These are phyloP conservation scores for Lasiodiplodia sp. DNA, from an alignment of 2,329 filamentous ascomycete genomes.

Conservation along the genomic window DNA sequence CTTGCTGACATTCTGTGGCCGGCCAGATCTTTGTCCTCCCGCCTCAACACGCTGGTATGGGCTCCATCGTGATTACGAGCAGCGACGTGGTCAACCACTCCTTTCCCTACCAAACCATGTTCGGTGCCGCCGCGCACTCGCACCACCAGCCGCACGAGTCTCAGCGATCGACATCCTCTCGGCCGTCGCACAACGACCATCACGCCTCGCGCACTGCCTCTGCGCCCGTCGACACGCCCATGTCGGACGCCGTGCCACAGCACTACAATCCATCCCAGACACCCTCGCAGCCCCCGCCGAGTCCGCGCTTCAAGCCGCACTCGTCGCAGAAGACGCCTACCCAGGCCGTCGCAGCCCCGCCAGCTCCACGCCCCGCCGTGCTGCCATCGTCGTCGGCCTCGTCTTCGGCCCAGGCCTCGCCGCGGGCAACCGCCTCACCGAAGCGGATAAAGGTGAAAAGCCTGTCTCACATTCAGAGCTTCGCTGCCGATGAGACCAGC, in stretches of 20 bases:
- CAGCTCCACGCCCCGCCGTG: conserved; percentile 35
- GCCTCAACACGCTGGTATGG: conserved; percentile 59
- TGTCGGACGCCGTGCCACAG: conserved; percentile 47
- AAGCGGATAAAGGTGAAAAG: conserved; percentile 83
- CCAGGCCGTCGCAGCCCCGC: conserved; percentile 26
- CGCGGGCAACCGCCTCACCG: conserved; percentile 42
- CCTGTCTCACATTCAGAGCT: conserved; percentile 87
- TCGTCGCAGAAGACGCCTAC: conserved; percentile 44
- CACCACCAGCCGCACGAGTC: conserved; percentile 48
- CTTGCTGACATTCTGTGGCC: conserved; percentile 24
- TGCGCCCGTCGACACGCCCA: conserved; percentile 45
- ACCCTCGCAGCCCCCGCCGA: conserved; percentile 40
- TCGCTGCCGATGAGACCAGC: conserved; percentile 80
- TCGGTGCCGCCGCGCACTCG: conserved; percentile 53
- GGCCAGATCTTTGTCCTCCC: conserved; percentile 24
- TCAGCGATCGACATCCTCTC: conserved; percentile 40
- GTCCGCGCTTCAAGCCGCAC: conserved; percentile 45
- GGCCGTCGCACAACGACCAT: conserved; percentile 41
- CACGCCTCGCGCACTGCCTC: conserved; percentile 36
- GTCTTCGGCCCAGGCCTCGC: conserved; percentile 40
- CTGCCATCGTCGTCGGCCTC: conserved; percentile 38
- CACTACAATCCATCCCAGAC: conserved; percentile 38
- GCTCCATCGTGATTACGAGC: conserved; percentile 61
- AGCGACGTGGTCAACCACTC: conserved; percentile 77
- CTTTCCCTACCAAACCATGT: conserved; percentile 76